Base-by-base conservation (phyloP, 2,329 filamentous ascomycete species). In the Aspergillus fructus region DNA sequence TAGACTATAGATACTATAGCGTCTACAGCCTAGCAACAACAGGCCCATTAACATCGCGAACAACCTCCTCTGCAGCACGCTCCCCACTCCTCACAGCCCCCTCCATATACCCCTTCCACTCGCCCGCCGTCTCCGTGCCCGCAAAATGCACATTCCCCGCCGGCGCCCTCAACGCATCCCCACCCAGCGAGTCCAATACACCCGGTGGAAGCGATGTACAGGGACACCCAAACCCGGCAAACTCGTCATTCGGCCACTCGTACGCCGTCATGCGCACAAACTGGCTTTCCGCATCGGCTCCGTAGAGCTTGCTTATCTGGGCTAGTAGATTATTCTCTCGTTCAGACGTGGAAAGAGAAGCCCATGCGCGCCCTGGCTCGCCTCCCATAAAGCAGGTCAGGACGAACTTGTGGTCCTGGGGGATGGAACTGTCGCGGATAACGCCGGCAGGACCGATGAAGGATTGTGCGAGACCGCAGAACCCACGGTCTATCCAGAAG, bases 91-190 rank as follows among this genome's bases (percentile, higher is more conserved):
- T 62, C 9, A 85, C 69, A 0, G 83, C 83, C 2, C 83, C 83
- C 59, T 85, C 83, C 81, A 85, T 84, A 63, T 84, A 85, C 0
- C 83, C 82, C 55, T 79, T 81, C 82, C 82, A 85, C 56, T 81
- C 76, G 2, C 64, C 71, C 0, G 78, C 76, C 1, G 78, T 81
- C 71, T 85, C 83, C 0, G 82, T 84, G 0, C 83, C 83, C 2
- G 77, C 81, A 62, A 84, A 85, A 61, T 84, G 78, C 3, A 84
- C 27, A 34, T 79, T 72, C 5, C 76, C 71, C 47, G 69, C 67
- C 0, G 69, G 63, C 34, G 73, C 66, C n/a, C 75, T 65, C 8
- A 80, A 58, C 5, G 65, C 66, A 11, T 74, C 64, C 1, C 69
- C 67, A 3, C 70, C 63, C 1, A 65, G 61, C 4, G 68, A 70